Percentiles rank a stretch among this genome's conserved stretches.
These are phyloP conservation scores for Tremellales sp. DNA, from an alignment of 1,284 basidiomycete species.

Conservation along the genomic window DNA sequence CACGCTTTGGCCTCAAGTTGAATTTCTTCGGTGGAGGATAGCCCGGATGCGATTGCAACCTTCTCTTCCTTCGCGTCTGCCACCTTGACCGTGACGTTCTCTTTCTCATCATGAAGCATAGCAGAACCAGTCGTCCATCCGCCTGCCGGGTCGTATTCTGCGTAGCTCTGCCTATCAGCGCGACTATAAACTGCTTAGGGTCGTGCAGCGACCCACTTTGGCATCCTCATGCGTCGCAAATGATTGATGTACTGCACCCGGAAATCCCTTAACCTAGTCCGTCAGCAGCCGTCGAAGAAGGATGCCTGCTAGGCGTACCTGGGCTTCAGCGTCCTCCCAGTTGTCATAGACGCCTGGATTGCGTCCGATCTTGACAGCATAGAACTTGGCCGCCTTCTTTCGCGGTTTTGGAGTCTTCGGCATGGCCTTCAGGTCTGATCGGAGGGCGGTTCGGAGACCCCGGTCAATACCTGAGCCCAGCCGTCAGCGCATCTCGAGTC, in stretches of 20 bases:
- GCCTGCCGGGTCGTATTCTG: background rate
- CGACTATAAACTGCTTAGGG: too few relatives aligned
- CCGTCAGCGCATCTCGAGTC: background rate
- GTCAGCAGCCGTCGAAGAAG: background rate
- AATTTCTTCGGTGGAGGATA: background rate
- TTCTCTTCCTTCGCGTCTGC: background rate
- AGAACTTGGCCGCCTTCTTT: conserved; percentile 12
- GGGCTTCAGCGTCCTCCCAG: conserved; percentile 22
- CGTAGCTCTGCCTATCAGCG: too few relatives aligned
- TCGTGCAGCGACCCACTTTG: conserved; percentile 18
- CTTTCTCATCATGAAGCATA: background rate
- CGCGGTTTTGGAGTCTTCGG: background rate
- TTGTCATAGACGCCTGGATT: conserved; percentile 26
- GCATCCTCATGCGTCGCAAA: conserved; percentile 19
- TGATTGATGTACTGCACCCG: conserved; percentile 19
- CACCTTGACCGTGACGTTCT: background rate
- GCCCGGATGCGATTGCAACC: background rate
- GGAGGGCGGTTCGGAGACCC: background rate
- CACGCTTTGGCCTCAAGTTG: background rate
- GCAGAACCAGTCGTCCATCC: background rate
- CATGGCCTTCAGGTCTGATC: conserved; percentile 1
- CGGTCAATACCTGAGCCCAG: background rate
- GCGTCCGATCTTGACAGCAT: conserved; percentile 24
- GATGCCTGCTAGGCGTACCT: conserved; percentile 16
- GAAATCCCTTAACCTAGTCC: conserved; percentile 18